phyloP scores from a whole-genome alignment of 2,329 filamentous ascomycete species.

The Calonectria montana region DNA sequence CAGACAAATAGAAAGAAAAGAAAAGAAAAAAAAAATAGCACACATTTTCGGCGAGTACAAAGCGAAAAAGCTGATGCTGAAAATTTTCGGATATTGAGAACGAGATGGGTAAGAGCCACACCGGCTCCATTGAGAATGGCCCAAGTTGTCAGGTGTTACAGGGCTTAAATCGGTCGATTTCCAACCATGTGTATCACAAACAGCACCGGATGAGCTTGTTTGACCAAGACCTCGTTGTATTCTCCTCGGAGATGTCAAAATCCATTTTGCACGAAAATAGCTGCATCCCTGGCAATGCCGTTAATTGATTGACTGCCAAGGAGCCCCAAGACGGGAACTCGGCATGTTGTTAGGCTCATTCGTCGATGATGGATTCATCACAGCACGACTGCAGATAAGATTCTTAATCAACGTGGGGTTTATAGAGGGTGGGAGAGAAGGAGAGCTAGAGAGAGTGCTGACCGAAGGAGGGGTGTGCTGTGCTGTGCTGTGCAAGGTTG shows the following conservation, averaged over 20 bases:
- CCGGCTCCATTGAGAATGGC: neutral
- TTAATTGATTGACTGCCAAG: slow-evolving; percentile 15
- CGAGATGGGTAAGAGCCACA: neutral
- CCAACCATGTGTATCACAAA: neutral
- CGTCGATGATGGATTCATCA: neutral
- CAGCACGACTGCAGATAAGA: neutral
- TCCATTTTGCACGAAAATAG: slow-evolving; percentile 19
- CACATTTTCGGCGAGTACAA: neutral
- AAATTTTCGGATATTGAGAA: neutral
- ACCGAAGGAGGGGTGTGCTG: neutral
- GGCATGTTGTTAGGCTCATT: neutral
- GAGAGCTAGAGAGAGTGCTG: slow-evolving; percentile 3
- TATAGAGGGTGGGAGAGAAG: neutral
- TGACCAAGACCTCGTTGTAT: neutral
- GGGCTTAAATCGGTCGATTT: neutral
- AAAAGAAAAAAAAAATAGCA: neutral
- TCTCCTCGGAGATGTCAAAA: slow-evolving; percentile 24
- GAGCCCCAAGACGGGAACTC: slow-evolving; percentile 1
- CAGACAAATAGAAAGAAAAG: neutral
- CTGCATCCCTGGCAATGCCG: neutral
- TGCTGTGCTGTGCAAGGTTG: neutral
- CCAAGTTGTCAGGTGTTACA: slow-evolving; percentile 1
- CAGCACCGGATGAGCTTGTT: neutral
- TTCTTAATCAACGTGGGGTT: slow-evolving; percentile 11
- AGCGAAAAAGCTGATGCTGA: neutral